Evolutionary conservation across 768 basidiomycete genomes (phyloP), one percentile per base, ranked within the genome.

Genomic region (Leccinum disarticulatum): DNA sequence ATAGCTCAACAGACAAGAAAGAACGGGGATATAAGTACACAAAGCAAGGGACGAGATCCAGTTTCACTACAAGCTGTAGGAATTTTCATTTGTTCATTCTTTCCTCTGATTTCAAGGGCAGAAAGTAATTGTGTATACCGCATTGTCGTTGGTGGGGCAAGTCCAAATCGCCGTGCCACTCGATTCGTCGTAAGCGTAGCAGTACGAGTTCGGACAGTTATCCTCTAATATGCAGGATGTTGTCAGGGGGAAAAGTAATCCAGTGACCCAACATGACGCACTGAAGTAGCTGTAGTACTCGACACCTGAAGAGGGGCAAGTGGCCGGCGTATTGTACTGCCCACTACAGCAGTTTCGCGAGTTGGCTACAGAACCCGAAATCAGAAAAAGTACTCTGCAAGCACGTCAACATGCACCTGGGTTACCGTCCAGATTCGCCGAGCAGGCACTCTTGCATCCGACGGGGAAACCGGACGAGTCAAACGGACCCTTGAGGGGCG

Each of bases 341-440:
- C 88, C 88, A 15, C 80, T 80, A 75, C 87, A 90, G 71, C 87
- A 88, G 66, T 87, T 86, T 5, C 78, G 71, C 25, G 85, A 86
- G 73, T 88, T 80, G 35, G 63, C 84, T 83, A 52, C 6, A 43
- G 28, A 31, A 53, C 43, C 25, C 47, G 47, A 22, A 22, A 22
- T 64, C 11, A 62, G 56, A 27, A 43, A 47, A n/a, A 17, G 33
- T 9, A 11, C 11, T 48, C 2, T 9, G 25, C 6, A 14, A 36
- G 7, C 15, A 7, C 31, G 43, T n/a, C 13, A 53, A 38, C 4
- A 61, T 72, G 25, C 55, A 76, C 77, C 6, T 27, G 74, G 67
- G 36, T 75, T 22, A 14, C 72, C 72, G 57, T 73, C 73, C 4
- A 80, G 54, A 52, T 75, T 68, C 0, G 78, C 78, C 4, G 68